Evolutionary conservation across 176 grass and related monocot genomes (phyloP), one percentile per base, ranked within the genome.

Genomic region (Cenchrus purpureus): DNA sequence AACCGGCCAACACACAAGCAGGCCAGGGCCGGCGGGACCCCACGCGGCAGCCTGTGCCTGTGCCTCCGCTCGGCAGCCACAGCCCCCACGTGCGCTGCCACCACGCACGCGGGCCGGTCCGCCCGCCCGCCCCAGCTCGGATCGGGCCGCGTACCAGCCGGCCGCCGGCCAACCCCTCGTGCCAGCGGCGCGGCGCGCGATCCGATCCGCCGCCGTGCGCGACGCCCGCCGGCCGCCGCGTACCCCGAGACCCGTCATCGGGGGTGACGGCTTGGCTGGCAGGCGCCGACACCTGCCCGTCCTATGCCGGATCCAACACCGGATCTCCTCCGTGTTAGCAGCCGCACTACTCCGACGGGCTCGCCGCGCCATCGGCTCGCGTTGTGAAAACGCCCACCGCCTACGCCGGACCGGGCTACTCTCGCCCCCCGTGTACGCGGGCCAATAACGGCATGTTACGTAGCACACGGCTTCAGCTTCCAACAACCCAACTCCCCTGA

Each of bases 51-150:
- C 55, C 55, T 19, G 15, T 55, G 53, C 53, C 53, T 55, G 54
- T 56, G 31, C 37, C 37, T 40, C 37, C 37, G 55, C 55, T 19
- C 55, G 55, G n/a, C n/a, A n/a, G n/a, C 32, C 50, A 57, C 43
- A 44, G 45, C 7, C 50, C 50, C 79, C 80, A 83, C 86, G 80
- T 83, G 79, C 73, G 56, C 45, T 78, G 63, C 79, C 45, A 8
- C 7, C 37, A 25, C 45, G 52, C 29, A 50, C 79, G 15, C 34
- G 1, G 16, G 61, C 28, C 11, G 16, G 16, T 1, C 52, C 14
- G 13, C 14, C 14, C 7, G 25, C n/a, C n/a, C 63, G 76, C 22
- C 22, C 22, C 22, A 25, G 22, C 22, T 25, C 0, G 22, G 71
- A 71, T 60, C 34, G 40, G 62, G 61, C 34, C 0, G 46, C 15